These are phyloP conservation scores for Medicago ruthenica DNA, from an alignment of 306 rosid species.

Conservation along the genomic window DNA sequence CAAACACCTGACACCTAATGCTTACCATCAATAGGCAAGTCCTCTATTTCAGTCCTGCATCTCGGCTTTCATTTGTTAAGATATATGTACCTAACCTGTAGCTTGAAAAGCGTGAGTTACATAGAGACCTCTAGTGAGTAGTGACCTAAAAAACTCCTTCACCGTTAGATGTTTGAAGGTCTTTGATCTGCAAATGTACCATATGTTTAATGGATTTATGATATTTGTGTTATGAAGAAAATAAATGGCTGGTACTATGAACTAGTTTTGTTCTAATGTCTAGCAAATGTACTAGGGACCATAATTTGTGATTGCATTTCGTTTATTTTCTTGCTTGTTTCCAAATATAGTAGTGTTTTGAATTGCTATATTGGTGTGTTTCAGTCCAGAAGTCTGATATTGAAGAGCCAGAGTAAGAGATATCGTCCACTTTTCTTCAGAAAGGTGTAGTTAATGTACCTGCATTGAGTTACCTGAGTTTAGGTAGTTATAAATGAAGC, in stretches of 20 bases:
- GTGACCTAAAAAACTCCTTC: slow-evolving; percentile 4
- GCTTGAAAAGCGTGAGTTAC: neutral
- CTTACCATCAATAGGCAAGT: slow-evolving; percentile 18
- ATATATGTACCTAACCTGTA: slow-evolving; percentile 20
- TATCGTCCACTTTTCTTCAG: slow-evolving; percentile 93
- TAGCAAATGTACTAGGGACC: slow-evolving; percentile 12
- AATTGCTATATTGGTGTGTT: slow-evolving; percentile 44
- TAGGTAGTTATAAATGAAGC: slow-evolving; percentile 36
- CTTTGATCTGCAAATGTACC: neutral
- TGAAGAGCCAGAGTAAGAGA: slow-evolving; percentile 78
- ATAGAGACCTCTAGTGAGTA: neutral
- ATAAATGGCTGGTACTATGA: neutral
- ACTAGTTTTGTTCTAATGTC: slow-evolving; percentile 14
- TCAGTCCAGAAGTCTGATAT: slow-evolving; percentile 84
- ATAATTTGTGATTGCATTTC: slow-evolving; percentile 36
- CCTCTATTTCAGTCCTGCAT: slow-evolving; percentile 27
- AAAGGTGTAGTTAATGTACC: slow-evolving; percentile 63
- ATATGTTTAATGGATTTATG: neutral
- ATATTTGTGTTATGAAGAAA: slow-evolving; percentile 13
- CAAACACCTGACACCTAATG: neutral
- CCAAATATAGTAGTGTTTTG: too few relatives aligned
- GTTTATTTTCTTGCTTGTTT: slow-evolving; percentile 28
- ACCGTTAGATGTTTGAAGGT: neutral
- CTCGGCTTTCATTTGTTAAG: slow-evolving; percentile 24
- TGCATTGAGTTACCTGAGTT: slow-evolving; percentile 25